Conservation (phyloP, 2,329 filamentous ascomycete genomes). For the Colletotrichum caudatum region DNA sequence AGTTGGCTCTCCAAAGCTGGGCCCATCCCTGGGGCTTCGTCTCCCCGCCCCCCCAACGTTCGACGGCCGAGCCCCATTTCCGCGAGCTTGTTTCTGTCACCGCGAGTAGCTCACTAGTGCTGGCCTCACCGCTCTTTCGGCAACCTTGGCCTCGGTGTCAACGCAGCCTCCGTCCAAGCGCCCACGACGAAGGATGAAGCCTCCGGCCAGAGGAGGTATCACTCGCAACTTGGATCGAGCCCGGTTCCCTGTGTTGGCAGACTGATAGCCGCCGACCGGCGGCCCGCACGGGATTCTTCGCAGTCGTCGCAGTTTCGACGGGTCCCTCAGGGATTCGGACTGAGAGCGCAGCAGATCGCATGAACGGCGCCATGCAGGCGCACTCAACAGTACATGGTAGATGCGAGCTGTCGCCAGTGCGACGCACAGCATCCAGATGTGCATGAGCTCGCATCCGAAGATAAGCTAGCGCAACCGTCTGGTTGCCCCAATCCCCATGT, state of each 20-base stretch:
- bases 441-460: conserved; percentile 35
- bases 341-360: conserved; percentile 23
- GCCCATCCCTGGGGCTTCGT: conserved; percentile 32
- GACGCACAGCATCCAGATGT: conserved; percentile 36
- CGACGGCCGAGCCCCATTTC: conserved; percentile 7
- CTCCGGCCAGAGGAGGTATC: not conserved
- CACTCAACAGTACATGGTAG: conserved; percentile 29
- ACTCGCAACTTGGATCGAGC: conserved; percentile 1
- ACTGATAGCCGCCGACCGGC: conserved; percentile 3
- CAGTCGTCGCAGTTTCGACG: conserved; percentile 3
- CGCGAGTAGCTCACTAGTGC: not conserved
- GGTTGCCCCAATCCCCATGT: not conserved
- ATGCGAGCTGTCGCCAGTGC: conserved; percentile 31
- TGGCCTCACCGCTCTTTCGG: conserved; percentile 35
- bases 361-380: conserved; percentile 40
- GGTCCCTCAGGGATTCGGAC: conserved; percentile 4
- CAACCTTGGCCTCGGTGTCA: conserved; percentile 21
- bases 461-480: conserved; percentile 22
- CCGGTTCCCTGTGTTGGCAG: not conserved
- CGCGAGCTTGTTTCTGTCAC: conserved; percentile 16
- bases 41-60: not conserved
- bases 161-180: conserved; percentile 9
- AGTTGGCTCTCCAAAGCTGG: conserved; percentile 11
- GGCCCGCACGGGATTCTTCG: conserved; percentile 11
- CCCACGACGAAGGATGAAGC: not conserved